phyloP scores from a whole-genome alignment of 331 rosid species.

The Pyrus hybrid region DNA sequence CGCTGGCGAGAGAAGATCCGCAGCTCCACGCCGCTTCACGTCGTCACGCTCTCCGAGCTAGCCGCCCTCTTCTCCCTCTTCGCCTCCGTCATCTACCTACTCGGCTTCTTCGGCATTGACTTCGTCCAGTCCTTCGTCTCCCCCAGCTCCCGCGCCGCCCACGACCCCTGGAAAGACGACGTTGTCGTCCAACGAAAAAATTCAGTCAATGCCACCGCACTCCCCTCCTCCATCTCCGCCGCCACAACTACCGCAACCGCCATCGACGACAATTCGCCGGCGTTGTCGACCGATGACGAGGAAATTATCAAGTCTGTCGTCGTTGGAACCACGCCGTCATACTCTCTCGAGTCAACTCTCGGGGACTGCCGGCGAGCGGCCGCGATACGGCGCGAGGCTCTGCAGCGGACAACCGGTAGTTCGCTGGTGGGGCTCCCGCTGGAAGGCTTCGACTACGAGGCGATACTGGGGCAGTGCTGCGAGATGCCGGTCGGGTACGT shows the following conservation, averaged over 20 bases:
- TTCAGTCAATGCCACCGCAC: background rate
- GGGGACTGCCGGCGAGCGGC: constrained; percentile 50
- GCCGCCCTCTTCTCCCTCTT: constrained; percentile 36
- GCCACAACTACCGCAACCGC: background rate
- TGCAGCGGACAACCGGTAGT: constrained; percentile 33
- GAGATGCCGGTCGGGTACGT: constrained; percentile 71
- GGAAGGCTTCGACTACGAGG: constrained; percentile 56
- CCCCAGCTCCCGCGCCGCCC: constrained; percentile 21
- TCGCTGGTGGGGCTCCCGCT: constrained; percentile 42
- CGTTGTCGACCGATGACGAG: constrained; percentile 20
- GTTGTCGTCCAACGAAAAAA: background rate
- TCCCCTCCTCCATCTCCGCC: background rate
- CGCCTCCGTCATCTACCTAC: constrained; percentile 52
- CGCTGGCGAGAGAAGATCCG: constrained; percentile 58
- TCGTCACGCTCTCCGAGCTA: constrained; percentile 42
- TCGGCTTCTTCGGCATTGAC: constrained; percentile 53
- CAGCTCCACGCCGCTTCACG: constrained; percentile 46
- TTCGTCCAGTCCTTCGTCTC: constrained; percentile 27
- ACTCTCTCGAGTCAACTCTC: constrained; percentile 49
- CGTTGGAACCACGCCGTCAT: constrained; percentile 36
- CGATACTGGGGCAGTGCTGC: constrained; percentile 69
- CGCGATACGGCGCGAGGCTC: constrained; percentile 32
- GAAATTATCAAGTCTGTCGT: constrained; percentile 31
- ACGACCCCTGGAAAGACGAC: constrained; percentile 14
- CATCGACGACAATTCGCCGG: background rate